Conservation (phyloP, 805 yeast genomes). For the Wickerhamiella nectarea region DNA sequence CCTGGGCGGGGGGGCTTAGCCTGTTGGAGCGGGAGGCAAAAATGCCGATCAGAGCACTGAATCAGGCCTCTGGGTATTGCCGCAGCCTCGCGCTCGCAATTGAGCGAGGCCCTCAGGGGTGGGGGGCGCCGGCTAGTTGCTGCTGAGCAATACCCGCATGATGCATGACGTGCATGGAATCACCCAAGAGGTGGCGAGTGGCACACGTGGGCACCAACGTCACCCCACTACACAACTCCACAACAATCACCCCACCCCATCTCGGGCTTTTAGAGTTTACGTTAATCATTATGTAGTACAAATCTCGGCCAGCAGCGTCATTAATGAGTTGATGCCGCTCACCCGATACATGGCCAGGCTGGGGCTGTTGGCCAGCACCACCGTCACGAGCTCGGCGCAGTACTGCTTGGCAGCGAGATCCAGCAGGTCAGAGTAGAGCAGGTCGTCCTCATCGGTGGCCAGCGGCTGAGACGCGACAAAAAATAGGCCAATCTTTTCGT, state of each 20-base stretch:
- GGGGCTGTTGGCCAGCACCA: slow-evolving; percentile 23
- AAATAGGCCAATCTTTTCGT: slow-evolving; percentile 17
- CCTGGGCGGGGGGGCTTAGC: background rate
- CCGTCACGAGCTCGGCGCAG: slow-evolving; percentile 18
- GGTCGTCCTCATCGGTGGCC: slow-evolving; percentile 22
- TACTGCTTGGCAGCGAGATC: slow-evolving; percentile 8
- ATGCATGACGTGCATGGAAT: background rate
- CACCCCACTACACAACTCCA: too few species aligned
- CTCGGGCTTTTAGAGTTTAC: too few species aligned
- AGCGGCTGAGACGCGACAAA: slow-evolving; percentile 20
- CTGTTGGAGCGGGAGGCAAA: background rate
- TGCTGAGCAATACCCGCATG: background rate
- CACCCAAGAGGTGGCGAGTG: background rate
- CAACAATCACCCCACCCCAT: too few species aligned
- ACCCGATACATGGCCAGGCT: slow-evolving; percentile 23
- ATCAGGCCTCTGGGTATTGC: too few species aligned
- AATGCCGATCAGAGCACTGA: too few species aligned
- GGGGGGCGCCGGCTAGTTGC: too few species aligned
- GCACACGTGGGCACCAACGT: too few species aligned
- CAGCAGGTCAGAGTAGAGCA: slow-evolving; percentile 23
- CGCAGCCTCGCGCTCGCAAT: too few species aligned
- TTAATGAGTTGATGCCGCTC: slow-evolving; percentile 25
- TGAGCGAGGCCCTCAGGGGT: too few species aligned
- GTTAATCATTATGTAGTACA: background rate
- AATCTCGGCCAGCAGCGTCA: slow-evolving; percentile 17